Conservation (phyloP, 2,329 filamentous ascomycete species). For the Paecilomyces niveus region DNA sequence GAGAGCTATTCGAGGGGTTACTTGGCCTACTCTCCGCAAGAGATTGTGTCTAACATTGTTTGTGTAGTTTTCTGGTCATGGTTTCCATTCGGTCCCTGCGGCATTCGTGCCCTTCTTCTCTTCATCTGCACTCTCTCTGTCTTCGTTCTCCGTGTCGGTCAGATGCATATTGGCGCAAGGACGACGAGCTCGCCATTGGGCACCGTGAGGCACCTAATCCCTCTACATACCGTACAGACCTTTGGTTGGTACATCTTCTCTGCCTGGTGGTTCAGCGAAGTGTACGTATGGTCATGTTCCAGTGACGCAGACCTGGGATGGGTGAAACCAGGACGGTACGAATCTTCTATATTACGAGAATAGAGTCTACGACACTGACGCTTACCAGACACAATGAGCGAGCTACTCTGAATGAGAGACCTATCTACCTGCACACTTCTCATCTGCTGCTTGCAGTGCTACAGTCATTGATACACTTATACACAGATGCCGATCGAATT, state of each 20-base stretch:
- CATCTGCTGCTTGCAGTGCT: slow-evolving; percentile 60
- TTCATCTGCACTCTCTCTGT: slow-evolving; percentile 70
- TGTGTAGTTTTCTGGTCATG: slow-evolving; percentile 69
- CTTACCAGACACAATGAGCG: slow-evolving; percentile 52
- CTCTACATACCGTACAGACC: slow-evolving; percentile 59
- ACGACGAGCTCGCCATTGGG: slow-evolving; percentile 63
- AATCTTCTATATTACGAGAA: slow-evolving; percentile 13
- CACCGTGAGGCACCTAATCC: slow-evolving; percentile 54
- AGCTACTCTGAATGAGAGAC: slow-evolving; percentile 73
- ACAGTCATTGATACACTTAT: slow-evolving; percentile 66
- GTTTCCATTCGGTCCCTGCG: slow-evolving; percentile 72
- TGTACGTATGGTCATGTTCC: slow-evolving; percentile 68
- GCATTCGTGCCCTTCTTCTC: slow-evolving; percentile 66
- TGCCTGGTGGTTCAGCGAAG: slow-evolving; percentile 69
- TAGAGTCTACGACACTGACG: slow-evolving; percentile 4
- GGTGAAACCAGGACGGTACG: slow-evolving; percentile 62
- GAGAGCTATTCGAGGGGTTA: neutral
- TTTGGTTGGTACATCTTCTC: slow-evolving; percentile 70
- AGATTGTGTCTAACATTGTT: neutral
- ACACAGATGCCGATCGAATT: slow-evolving; percentile 65
- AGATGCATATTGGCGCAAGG: slow-evolving; percentile 67
- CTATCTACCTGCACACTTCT: slow-evolving; percentile 69
- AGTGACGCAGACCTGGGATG: slow-evolving; percentile 58
- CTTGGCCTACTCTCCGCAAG: neutral
- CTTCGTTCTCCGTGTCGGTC: slow-evolving; percentile 77